Evolutionary conservation across 2,329 filamentous ascomycete species (phyloP).

Genomic region (Curvularia sp.): DNA sequence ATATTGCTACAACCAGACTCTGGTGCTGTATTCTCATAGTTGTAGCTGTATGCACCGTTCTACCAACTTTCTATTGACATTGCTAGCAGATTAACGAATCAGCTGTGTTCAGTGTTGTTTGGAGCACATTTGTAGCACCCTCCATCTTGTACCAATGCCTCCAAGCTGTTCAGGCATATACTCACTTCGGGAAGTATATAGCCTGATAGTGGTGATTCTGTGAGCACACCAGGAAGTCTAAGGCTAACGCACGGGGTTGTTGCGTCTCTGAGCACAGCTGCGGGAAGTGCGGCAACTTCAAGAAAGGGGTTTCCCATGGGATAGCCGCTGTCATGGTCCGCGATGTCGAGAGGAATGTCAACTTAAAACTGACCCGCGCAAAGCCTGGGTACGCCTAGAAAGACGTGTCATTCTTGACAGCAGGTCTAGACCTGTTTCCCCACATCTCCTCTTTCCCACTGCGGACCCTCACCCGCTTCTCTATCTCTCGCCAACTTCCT

Average conservation of each 20-base stretch:
- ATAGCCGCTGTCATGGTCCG: not conserved
- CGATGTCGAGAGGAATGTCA: not conserved
- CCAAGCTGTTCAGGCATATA: not conserved
- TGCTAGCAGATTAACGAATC: not conserved
- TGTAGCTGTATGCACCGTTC: not conserved
- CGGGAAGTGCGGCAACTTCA: not conserved
- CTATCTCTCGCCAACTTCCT: constrained; percentile 23
- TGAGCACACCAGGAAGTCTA: too few species aligned
- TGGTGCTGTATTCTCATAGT: not conserved
- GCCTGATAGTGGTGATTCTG: not conserved
- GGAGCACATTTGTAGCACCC: not conserved
- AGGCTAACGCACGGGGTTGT: too few species aligned
- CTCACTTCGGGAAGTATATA: too few species aligned
- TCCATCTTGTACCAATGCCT: not conserved
- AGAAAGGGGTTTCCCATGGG: not conserved
- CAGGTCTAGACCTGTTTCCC: not conserved
- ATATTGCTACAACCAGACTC: not conserved
- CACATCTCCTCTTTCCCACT: constrained; percentile 19
- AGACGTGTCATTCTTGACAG: not conserved
- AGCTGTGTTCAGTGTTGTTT: too few species aligned
- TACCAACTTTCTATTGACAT: not conserved
- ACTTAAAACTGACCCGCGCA: too few species aligned
- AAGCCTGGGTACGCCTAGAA: too few species aligned
- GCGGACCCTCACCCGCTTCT: constrained; percentile 17
- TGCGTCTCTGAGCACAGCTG: not conserved